Base-by-base conservation (phyloP, 2,329 filamentous ascomycete genomes). In the Dactylellina drechsleri region DNA sequence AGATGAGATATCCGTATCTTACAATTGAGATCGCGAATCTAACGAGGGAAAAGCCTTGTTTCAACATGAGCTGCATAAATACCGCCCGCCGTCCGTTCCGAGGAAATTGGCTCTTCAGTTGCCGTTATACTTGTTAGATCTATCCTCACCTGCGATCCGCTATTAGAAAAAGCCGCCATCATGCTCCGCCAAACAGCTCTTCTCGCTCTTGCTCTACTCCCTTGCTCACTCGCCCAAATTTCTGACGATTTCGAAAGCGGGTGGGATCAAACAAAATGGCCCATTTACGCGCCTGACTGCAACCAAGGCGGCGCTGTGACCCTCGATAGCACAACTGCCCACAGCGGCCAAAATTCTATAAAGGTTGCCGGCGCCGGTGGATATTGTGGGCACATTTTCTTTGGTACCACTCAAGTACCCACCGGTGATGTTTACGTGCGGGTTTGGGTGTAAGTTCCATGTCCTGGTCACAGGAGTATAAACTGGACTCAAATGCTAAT, bases 331-430 rank as follows among this genome's bases (percentile, higher is more conserved):
- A 82, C 86, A 45, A 86, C 83, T 0, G 86, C 85, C 0, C 86
- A 88, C 78, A 87, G 84, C 68, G 87, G 86, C 49, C 85, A 82
- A 78, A 87, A 86, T 79, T 87, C 85, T 0, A 83, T 87, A 3
- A 83, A 83, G 53, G 86, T 87, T 16, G 84, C 83, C 53, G 85
- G 85, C 50, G 84, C 84, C 0, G 85, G 85, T 49, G 86, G 86
- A 3, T 87, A 84, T 80, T 87, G 86, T 66, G 86, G 86, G 23
- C 87, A 89, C 79, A 86, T 87, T 53, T 89, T 89, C 81, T 85
- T 89, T 70, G 87, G 87, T 71, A 88, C 87, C 0, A 86, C 82
- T 0, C 83, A 84, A 53, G 82, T 89, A 1, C 87, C 87, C 0
- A 83, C 79, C 60, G 87, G 87, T 1, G 85, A 88, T 79, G 82